Percentiles rank a stretch among this genome's conserved stretches.
Conservation (phyloP, 306 rosid genomes). For the Oxytropis ochrocephala region DNA sequence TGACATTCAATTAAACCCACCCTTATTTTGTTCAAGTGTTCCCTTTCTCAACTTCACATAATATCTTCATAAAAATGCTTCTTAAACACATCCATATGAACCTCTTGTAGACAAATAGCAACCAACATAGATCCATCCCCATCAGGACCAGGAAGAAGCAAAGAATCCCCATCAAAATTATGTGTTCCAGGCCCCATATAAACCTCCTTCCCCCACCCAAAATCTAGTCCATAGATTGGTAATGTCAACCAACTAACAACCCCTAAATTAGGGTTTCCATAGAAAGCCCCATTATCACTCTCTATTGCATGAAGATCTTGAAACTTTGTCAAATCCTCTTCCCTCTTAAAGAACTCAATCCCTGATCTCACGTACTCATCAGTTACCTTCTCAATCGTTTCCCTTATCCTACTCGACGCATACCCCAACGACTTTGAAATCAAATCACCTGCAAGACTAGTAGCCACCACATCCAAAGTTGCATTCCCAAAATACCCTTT, state of each 20-base stretch:
- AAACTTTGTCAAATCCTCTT: slow-evolving; percentile 38
- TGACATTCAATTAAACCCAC: neutral
- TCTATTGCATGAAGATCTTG: slow-evolving; percentile 40
- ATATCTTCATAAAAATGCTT: slow-evolving; percentile 40
- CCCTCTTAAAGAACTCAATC: slow-evolving; percentile 36
- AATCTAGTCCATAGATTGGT: slow-evolving; percentile 47
- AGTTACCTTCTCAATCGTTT: slow-evolving; percentile 39
- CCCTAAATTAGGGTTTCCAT: slow-evolving; percentile 43
- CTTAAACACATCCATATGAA: slow-evolving; percentile 49
- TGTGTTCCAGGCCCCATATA: slow-evolving; percentile 45
- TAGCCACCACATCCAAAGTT: slow-evolving; percentile 37
- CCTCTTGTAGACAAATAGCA: slow-evolving; percentile 39
- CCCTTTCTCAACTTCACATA: neutral
- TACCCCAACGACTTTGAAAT: slow-evolving; percentile 42
- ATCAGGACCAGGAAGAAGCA: slow-evolving; percentile 27
- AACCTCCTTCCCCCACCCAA: slow-evolving; percentile 62
- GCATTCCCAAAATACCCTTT: slow-evolving; percentile 53
- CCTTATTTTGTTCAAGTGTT: neutral
- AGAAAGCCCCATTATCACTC: slow-evolving; percentile 25
- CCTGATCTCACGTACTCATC: slow-evolving; percentile 36
- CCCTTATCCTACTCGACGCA: slow-evolving; percentile 47
- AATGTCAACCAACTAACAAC: slow-evolving; percentile 54
- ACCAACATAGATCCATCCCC: slow-evolving; percentile 43
- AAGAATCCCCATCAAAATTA: slow-evolving; percentile 40
- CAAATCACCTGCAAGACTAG: slow-evolving; percentile 40